phyloP scores from a whole-genome alignment of 2,329 filamentous ascomycete genomes.

The Nothomitra cinnamomea region DNA sequence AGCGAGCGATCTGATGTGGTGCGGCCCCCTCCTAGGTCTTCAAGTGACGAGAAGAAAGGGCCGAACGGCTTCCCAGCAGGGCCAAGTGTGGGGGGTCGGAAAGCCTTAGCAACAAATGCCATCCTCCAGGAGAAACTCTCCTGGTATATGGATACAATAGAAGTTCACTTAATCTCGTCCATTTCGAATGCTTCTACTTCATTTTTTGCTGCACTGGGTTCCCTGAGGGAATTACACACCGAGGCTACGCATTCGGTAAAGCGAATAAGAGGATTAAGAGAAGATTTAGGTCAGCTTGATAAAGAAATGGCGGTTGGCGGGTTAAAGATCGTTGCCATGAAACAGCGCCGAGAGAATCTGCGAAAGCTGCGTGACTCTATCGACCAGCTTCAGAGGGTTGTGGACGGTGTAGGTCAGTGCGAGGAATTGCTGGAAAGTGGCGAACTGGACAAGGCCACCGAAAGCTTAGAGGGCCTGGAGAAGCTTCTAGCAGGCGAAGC shows the following conservation, averaged over 20 bases:
- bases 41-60: constrained; percentile 33
- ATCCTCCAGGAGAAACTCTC: constrained; percentile 96
- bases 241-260: constrained; percentile 85
- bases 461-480: constrained; percentile 62
- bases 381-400: constrained; percentile 62
- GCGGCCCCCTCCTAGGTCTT: constrained; percentile 39
- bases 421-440: constrained; percentile 70
- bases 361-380: constrained; percentile 68
- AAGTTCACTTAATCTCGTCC: constrained; percentile 89
- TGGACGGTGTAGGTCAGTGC: constrained; percentile 56
- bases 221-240: constrained; percentile 73
- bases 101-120: constrained; percentile 85
- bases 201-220: constrained; percentile 88
- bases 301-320: constrained; percentile 74
- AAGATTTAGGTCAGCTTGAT: constrained; percentile 67
- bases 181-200: constrained; percentile 92
- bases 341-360: constrained; percentile 68
- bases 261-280: constrained; percentile 63
- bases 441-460: constrained; percentile 65
- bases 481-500: constrained; percentile 60
- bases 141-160: constrained; percentile 99
- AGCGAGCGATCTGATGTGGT: constrained; percentile 95
- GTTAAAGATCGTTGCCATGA: constrained; percentile 68
- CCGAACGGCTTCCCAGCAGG: constrained; percentile 40
- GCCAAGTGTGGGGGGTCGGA: constrained; percentile 43